These are phyloP conservation scores for Primulina tabacum DNA, from an alignment of 257 asterid genomes.

Conservation along the genomic window DNA sequence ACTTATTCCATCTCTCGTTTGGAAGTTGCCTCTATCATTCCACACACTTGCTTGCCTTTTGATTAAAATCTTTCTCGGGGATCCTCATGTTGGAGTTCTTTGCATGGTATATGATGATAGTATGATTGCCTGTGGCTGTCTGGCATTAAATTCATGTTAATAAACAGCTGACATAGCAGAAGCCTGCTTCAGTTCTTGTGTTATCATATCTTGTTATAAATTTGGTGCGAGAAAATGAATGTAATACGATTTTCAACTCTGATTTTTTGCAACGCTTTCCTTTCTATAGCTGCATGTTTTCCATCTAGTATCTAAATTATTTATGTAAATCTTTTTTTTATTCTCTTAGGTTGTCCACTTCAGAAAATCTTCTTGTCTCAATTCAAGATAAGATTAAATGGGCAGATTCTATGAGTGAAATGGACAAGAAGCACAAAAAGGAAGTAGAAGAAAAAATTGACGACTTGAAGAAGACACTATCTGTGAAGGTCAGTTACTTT, in stretches of 20 bases:
- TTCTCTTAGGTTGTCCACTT: constrained; percentile 66
- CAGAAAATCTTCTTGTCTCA: constrained; percentile 79
- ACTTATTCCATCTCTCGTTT: background rate
- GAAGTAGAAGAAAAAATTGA: constrained; percentile 79
- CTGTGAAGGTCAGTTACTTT: constrained; percentile 67
- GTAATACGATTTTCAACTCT: background rate
- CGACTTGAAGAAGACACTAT: constrained; percentile 73
- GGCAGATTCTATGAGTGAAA: constrained; percentile 90
- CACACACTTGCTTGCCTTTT: background rate
- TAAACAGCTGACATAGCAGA: constrained; percentile 2
- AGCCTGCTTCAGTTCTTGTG: constrained; percentile 12
- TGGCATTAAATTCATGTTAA: background rate
- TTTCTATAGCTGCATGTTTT: constrained; percentile 8
- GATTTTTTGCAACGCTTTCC: background rate
- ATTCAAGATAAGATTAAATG: constrained; percentile 97
- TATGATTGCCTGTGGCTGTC: background rate
- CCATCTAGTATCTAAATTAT: background rate
- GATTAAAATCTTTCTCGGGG: background rate
- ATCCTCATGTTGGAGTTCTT: background rate
- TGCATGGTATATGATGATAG: background rate
- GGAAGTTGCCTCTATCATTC: constrained; percentile 1
- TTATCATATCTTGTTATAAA: constrained; percentile 9
- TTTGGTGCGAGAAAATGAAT: background rate
- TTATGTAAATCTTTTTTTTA: constrained; percentile 12
- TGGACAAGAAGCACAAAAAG: constrained; percentile 71